Percentiles rank a stretch among this genome's conserved stretches.
Evolutionary conservation across 495 filamentous ascomycete genomes (phyloP).

Genomic region (Hyaloscypha finlandica): DNA sequence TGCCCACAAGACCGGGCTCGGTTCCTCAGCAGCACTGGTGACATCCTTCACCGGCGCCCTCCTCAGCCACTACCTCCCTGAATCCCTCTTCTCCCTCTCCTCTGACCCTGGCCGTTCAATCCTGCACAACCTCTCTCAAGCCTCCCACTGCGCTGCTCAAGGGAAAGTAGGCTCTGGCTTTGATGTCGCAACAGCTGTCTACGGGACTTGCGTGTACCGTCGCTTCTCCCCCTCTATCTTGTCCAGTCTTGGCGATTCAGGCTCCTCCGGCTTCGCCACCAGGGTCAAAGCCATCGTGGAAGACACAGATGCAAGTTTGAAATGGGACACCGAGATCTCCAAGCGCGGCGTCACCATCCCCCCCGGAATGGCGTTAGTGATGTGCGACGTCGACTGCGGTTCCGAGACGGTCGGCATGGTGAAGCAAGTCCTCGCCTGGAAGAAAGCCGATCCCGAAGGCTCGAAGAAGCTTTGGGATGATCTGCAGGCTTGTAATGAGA

Average conservation of each 20-base stretch:
- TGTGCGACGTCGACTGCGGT: conserved; percentile 96
- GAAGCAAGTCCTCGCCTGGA: conserved; percentile 84
- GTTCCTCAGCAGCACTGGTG: conserved; percentile 92
- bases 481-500: conserved; percentile 74
- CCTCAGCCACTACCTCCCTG: conserved; percentile 76
- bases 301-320: conserved; percentile 44
- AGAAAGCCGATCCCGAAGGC: conserved; percentile 63
- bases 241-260: conserved; percentile 61
- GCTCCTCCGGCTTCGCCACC: conserved; percentile 63
- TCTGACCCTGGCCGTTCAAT: conserved; percentile 38
- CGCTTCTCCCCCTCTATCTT: conserved; percentile 85
- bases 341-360: conserved; percentile 65
- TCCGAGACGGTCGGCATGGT: conserved; percentile 95
- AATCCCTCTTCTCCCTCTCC: conserved; percentile 53
- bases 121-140: conserved; percentile 91
- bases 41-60: conserved; percentile 86
- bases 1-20: conserved; percentile 95
- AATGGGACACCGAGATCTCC: conserved; percentile 77
- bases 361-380: conserved; percentile 68
- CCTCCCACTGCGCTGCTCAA: conserved; percentile 92
- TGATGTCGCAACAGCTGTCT: conserved; percentile 92
- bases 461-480: conserved; percentile 70
- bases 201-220: conserved; percentile 85
- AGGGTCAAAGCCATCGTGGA: conserved; percentile 67
- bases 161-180: conserved; percentile 96